A percentile compares a stretch with the other conserved stretches of the same genome.
Evolutionary conservation across 2,329 filamentous ascomycete genomes (phyloP).

Genomic region (Trichoderma sp.): DNA sequence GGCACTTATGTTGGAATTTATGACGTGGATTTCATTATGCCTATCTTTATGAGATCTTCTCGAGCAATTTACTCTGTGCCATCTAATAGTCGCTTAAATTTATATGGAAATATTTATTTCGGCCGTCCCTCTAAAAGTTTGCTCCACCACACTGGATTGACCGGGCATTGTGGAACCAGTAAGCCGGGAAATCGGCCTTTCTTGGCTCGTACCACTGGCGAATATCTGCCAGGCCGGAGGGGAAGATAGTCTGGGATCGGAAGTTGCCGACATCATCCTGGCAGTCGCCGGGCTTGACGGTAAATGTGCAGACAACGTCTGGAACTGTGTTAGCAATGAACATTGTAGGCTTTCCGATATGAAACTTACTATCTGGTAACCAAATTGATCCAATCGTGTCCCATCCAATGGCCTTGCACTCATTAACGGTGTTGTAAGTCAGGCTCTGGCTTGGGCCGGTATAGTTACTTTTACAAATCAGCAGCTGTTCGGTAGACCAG

Average conservation of each 20-base stretch:
- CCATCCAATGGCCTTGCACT: neutral
- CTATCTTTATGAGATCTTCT: neutral
- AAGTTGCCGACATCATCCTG: conserved; percentile 8
- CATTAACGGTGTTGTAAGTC: neutral
- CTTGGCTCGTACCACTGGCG: neutral
- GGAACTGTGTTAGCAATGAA: neutral
- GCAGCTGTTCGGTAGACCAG: neutral
- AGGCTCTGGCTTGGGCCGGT: neutral
- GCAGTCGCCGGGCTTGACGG: conserved; percentile 12
- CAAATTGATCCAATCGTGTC: conserved; percentile 7
- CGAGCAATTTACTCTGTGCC: neutral
- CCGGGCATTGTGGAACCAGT: conserved; percentile 10
- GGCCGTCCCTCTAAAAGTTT: neutral
- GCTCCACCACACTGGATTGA: conserved; percentile 5
- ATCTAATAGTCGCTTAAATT: neutral
- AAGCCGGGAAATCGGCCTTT: neutral
- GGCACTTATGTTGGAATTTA: neutral
- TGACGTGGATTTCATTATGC: neutral
- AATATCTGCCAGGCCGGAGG: conserved; percentile 5
- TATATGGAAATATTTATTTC: neutral
- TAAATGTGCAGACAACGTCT: conserved; percentile 15
- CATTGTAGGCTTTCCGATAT: neutral
- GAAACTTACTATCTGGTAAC: neutral
- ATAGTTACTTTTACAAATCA: neutral
- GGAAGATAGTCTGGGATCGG: neutral